Evolutionary conservation across 2,329 filamentous ascomycete genomes (phyloP), one percentile per base, ranked within the genome.

Genomic region (Trichoderma atroviride): DNA sequence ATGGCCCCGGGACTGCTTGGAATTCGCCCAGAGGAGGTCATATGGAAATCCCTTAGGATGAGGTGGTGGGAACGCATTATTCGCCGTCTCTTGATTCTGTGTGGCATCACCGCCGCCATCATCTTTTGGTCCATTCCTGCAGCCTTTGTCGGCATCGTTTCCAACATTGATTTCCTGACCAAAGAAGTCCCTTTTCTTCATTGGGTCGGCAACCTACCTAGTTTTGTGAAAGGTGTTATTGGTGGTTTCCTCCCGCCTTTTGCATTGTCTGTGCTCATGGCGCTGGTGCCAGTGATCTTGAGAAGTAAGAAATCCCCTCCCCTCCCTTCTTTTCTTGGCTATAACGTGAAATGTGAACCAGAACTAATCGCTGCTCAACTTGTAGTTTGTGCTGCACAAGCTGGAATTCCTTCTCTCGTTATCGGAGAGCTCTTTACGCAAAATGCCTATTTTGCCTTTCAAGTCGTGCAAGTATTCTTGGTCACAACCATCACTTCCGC

Each of bases 381-480:
- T 5, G 16, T 16, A 91, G 87, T 92, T 60, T 92, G 93, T 77
- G 94, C 94, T 68, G 92, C 89, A 74, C 80, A 91, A 58, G 87
- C 92, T 56, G 96, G 96, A 68, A 92, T 92, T 71, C 93, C 94
- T 1, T 96, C 93, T 0, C 79, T 88, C 7, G 91, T 93, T 1
- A 87, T 91, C 13, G 89, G 97, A 19, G 96, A 99, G 79, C 83
- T 98, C 10, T 94, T 93, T 70, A 94, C 93, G 0, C 93, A 98
- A 77, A 96, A 94, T 76, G 92, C 89, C 74, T 98, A 96, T 84
- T 99, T 97, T 76, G 88, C 87, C 57, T 96, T 96, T 82, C 93
- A 96, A 79, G 89, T 98, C 55, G 85, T 97, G 24, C 94, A 98
- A 78, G 92, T 97, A 56, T 98, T 98, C 82, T 82, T 98, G 69